These are phyloP conservation scores for Arthrobotrys musiformis DNA, from an alignment of 2,329 filamentous ascomycete genomes.

Conservation along the genomic window DNA sequence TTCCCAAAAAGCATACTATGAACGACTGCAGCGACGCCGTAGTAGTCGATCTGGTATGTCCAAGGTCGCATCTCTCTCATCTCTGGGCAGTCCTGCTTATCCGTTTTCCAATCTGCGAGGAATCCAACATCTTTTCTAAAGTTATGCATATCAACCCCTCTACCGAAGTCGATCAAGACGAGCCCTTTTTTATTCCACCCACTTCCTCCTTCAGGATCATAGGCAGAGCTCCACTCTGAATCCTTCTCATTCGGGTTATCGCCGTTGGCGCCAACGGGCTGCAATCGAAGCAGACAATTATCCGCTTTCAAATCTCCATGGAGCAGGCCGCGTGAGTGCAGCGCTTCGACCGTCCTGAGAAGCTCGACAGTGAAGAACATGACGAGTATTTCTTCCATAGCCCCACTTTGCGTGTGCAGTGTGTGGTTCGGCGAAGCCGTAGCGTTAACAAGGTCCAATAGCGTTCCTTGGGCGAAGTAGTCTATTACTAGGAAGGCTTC, in stretches of 20 bases:
- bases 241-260: slow-evolving; percentile 61
- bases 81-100: slow-evolving; percentile 86
- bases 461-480: slow-evolving; percentile 86
- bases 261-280: slow-evolving; percentile 64
- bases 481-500: slow-evolving; percentile 91
- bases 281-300: slow-evolving; percentile 90
- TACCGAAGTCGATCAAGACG: slow-evolving; percentile 91
- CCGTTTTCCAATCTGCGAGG: slow-evolving; percentile 92
- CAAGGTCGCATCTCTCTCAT: slow-evolving; percentile 93
- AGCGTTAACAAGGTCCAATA: slow-evolving; percentile 93
- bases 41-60: slow-evolving; percentile 98
- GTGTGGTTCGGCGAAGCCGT: slow-evolving; percentile 68
- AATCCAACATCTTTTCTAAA: slow-evolving; percentile 84
- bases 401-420: slow-evolving; percentile 66
- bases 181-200: slow-evolving; percentile 86
- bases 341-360: slow-evolving; percentile 84
- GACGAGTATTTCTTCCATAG: slow-evolving; percentile 88
- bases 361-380: slow-evolving; percentile 98
- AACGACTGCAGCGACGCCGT: slow-evolving; percentile 87
- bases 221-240: slow-evolving; percentile 70
- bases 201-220: slow-evolving; percentile 76
- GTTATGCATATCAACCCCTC: slow-evolving; percentile 89
- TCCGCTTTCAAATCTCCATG: slow-evolving; percentile 96
- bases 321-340: slow-evolving; percentile 81
- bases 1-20: slow-evolving; percentile 92